Evolutionary conservation across 768 basidiomycete species (phyloP).

Genomic region (Goffeauzyma gilvescens): DNA sequence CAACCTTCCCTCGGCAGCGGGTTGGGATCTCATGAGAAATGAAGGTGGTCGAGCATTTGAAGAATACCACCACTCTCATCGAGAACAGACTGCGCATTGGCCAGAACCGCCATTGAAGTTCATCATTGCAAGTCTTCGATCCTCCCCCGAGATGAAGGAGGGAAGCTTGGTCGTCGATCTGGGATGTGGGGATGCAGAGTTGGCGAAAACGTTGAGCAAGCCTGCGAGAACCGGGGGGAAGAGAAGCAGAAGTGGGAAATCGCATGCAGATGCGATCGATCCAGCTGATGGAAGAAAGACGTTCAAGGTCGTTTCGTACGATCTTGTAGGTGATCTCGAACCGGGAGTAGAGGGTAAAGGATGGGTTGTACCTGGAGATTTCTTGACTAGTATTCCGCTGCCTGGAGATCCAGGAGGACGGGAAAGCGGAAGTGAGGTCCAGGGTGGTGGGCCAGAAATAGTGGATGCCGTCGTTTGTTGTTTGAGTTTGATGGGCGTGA

Average conservation of each 20-base stretch:
- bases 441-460: slow-evolving; percentile 47
- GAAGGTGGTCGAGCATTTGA: slow-evolving; percentile 39
- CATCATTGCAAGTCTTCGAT: slow-evolving; percentile 49
- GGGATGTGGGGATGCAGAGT: slow-evolving; percentile 82
- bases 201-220: slow-evolving; percentile 55
- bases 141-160: slow-evolving; percentile 36
- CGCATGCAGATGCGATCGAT: no score
- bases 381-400: slow-evolving; percentile 56
- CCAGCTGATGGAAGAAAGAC: slow-evolving; percentile 47
- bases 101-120: slow-evolving; percentile 80
- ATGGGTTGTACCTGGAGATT: slow-evolving; percentile 79
- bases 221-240: no score
- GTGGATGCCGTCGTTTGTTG: slow-evolving; percentile 86
- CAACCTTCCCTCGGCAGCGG: slow-evolving; percentile 58
- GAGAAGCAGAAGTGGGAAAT: no score
- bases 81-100: slow-evolving; percentile 79
- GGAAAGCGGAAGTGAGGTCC: slow-evolving; percentile 18
- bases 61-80: slow-evolving; percentile 90
- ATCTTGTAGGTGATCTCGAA: slow-evolving; percentile 27
- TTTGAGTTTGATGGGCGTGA: slow-evolving; percentile 87
- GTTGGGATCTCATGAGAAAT: slow-evolving; percentile 55
- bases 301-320: slow-evolving; percentile 27
- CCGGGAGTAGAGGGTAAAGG: slow-evolving; percentile 39
- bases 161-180: slow-evolving; percentile 71
- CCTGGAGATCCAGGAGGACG: slow-evolving; percentile 42